Evolutionary conservation across 805 yeast species (phyloP), one percentile per base, ranked within the genome.

Genomic region (Teunomyces stri): DNA sequence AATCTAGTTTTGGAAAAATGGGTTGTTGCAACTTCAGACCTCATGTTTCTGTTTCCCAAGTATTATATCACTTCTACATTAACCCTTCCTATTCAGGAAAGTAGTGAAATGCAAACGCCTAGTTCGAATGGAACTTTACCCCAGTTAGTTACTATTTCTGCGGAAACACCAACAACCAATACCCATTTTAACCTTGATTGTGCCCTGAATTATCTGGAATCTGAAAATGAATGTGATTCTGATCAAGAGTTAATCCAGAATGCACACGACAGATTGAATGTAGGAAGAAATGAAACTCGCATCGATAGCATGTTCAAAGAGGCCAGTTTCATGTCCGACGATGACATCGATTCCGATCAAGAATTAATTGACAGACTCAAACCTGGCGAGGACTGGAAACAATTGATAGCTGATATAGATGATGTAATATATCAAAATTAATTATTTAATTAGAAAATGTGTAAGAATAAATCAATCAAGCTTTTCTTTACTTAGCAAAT

Each of bases 1-100:
- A 55, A 58, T 30, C 55, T 65, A n/a, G 61, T 72, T 4, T 58
- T 72, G 25, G 76, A 73, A 49, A 72, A 73, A 49, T 73, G 78
- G 78, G 75, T 65, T 3, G 69, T 70, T 18, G 75, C 72, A 1
- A 51, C 69, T 9, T 66, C 74, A 2, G 78, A 73, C 47, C 47
- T 49, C 6, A 47, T 45, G 27, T 61, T 64, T 45, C 35, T 45
- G 3, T 66, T 73, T 34, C 78, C 78, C 0, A 50, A 56, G 3
- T 71, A 67, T 18, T 52, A 69, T 15, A 45, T 72, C 10, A 66
- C 76, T 0, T 68, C 74, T 1, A 69, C 75, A 1, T 55, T 68
- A 3, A 39, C 40, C 2, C 42, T 61, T 13, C 49, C 51, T 2
- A 48, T 6, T 9, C n/a, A 37, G 7, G 40, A 22, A 21, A 22